These are phyloP conservation scores for Collybiopsis luxurians DNA, from an alignment of 768 basidiomycete genomes.

Conservation along the genomic window DNA sequence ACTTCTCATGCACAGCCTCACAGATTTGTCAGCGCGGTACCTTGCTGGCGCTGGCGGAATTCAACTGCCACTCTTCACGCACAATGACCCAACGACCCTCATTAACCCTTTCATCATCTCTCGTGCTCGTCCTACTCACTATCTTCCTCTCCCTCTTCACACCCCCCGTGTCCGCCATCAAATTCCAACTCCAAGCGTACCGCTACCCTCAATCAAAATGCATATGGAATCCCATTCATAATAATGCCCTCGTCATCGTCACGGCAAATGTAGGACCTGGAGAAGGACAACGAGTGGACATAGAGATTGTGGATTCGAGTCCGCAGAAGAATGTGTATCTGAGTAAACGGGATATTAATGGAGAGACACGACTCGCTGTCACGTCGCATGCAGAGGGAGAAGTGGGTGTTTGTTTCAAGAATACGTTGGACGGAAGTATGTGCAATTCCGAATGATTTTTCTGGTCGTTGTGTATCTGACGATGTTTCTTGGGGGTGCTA, in stretches of 20 bases:
- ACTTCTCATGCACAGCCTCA: background rate
- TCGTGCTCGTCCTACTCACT: constrained; percentile 25
- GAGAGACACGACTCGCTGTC: constrained; percentile 89
- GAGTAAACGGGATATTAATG: constrained; percentile 83
- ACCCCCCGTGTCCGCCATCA: constrained; percentile 56
- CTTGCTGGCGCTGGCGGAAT: background rate
- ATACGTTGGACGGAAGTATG: constrained; percentile 68
- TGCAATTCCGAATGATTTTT: background rate
- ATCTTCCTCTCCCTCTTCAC: constrained; percentile 15
- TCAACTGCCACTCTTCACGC: background rate
- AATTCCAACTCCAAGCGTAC: constrained; percentile 74
- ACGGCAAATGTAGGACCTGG: constrained; percentile 89
- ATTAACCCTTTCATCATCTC: constrained; percentile 1
- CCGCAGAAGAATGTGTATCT: constrained; percentile 86
- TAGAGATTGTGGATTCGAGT: constrained; percentile 91
- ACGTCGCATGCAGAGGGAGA: constrained; percentile 94
- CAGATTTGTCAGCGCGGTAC: background rate
- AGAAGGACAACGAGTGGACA: constrained; percentile 77
- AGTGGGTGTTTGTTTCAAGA: constrained; percentile 93
- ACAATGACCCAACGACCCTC: background rate
- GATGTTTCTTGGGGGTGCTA: constrained; percentile 18
- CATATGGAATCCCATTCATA: constrained; percentile 92
- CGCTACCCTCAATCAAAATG: constrained; percentile 80
- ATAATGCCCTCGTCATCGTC: constrained; percentile 88
- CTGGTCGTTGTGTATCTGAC: background rate